Evolutionary conservation across 2,329 filamentous ascomycete genomes (phyloP), one percentile per base, ranked within the genome.

Genomic region (Cladobotryum mycophilum): DNA sequence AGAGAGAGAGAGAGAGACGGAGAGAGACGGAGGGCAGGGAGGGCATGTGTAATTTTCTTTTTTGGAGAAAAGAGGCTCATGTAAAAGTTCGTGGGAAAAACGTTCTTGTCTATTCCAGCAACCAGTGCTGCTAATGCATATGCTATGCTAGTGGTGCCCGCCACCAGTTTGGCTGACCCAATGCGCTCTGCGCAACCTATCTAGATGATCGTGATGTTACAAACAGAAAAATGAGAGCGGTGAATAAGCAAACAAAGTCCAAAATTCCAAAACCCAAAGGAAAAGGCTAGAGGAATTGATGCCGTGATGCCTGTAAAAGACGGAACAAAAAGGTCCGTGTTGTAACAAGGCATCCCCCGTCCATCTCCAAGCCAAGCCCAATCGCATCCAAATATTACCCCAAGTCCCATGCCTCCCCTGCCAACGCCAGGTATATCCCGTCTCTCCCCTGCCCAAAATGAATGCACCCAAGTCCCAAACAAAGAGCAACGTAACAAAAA

Each of bases 371-470:
- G 20, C 42, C 46, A 38, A 44, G 34, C 17, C 34, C 38, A 46
- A 43, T 35, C 30, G 41, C 45, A 25, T 40, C 43, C 44, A 48
- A 52, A 53, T 22, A 55, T 55, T 55, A 55, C 53, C 51, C 25
- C 25, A 42, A 49, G 30, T 30, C 25, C 35, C 48, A 46, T 34
- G 38, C 37, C 38, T 53, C 43, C 48, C 25, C 25, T 30, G 25
- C 25, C 6, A 55, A 48, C 51, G 46, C 53, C 51, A 53, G 51
- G 53, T 42, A 47, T 53, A 53, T 53, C 41, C 49, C 45, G 33
- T 48, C 41, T 47, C 22, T 52, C 33, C 48, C 49, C 30, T 45
- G 38, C 37, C 33, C 37, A 34, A 47, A 35, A 37, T 15, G 38
- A 45, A 52, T 30, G 11, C 37, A 38, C 22, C 43, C 47, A 44